Base-by-base conservation (phyloP, 2,329 filamentous ascomycete species). In the Leptographium procerum region DNA sequence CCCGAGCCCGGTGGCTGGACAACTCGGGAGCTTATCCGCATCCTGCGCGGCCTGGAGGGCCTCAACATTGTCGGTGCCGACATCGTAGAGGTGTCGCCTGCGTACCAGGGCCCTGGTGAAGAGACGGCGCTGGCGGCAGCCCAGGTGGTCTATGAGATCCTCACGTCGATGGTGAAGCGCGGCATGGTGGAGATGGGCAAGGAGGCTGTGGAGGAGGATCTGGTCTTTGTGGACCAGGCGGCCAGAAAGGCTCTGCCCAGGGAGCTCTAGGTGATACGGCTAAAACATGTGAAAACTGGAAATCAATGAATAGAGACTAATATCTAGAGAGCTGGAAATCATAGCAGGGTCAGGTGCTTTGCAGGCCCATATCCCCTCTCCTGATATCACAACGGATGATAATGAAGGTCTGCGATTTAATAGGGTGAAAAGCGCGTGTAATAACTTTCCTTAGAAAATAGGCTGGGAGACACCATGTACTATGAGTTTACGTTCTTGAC, bases 1-100 rank as follows among this genome's bases (percentile, higher is more conserved):
- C 91, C 91, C 0, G 91, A 95, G 74, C 87, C 90, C 0, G 91
- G 91, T 59, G 91, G 91, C 43, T 96, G 91, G 91, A 94, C 89
- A 7, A 95, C 88, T 24, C 78, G 91, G 56, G 91, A 96, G 75
- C 76, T 96, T 65, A 92, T 95, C 63, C 78, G 87, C 14, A 89
- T 96, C 59, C 72, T 96, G 68, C 77, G 90, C 34, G 90, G 89
- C 0, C 81, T 96, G 48, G 91, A 96, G 73, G 81, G 77, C 0
- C 70, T 96, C 69, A 95, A 96, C 68, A 74, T 96, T 4, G 88
- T 96, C 4, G 91, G 90, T 1, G 91, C 90, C 0, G 91, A 96
- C 72, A 82, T 96, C 54, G 91, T 96, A 6, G 91, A 96, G 76
- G 89, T 95, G 10, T 84, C 86, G 50, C 91, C 91, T 0, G 87